Percentiles rank a stretch among this genome's conserved stretches.
These are phyloP conservation scores for Aspergillus udagawae DNA, from an alignment of 2,329 filamentous ascomycete species.

Conservation along the genomic window DNA sequence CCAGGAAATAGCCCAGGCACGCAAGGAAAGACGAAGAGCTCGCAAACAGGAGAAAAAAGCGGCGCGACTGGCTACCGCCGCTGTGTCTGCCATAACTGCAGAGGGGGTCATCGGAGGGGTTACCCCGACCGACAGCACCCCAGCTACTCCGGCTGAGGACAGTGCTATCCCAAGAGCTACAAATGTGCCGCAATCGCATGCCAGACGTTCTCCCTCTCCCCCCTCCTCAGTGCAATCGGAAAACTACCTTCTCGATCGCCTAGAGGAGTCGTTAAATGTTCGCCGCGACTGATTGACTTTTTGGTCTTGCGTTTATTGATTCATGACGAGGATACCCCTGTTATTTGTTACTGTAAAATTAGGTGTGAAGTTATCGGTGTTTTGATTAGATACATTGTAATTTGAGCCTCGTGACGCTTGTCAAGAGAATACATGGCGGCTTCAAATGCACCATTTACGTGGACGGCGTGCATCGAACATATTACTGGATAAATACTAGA, in stretches of 20 bases:
- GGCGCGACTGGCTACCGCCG: neutral
- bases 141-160: neutral
- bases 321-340: neutral
- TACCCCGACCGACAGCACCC: neutral
- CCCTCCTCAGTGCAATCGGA: conserved; percentile 15
- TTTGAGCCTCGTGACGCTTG: neutral
- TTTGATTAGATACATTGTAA: neutral
- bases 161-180: neutral
- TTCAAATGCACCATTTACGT: neutral
- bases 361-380: neutral
- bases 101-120: neutral
- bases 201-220: conserved; percentile 15
- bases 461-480: neutral
- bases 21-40: conserved; percentile 18
- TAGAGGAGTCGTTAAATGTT: conserved; percentile 21
- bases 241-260: conserved; percentile 21
- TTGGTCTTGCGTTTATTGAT: conserved; percentile 3
- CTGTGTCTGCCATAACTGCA: neutral
- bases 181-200: neutral
- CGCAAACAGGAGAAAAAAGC: conserved; percentile 20
- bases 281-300: neutral
- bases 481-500: neutral
- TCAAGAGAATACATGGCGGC: neutral
- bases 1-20: conserved; percentile 7
- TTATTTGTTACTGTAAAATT: neutral